Evolutionary conservation across 176 grass and related monocot species (phyloP), one percentile per base, ranked within the genome.

Genomic region (maize (Zea mays)): DNA sequence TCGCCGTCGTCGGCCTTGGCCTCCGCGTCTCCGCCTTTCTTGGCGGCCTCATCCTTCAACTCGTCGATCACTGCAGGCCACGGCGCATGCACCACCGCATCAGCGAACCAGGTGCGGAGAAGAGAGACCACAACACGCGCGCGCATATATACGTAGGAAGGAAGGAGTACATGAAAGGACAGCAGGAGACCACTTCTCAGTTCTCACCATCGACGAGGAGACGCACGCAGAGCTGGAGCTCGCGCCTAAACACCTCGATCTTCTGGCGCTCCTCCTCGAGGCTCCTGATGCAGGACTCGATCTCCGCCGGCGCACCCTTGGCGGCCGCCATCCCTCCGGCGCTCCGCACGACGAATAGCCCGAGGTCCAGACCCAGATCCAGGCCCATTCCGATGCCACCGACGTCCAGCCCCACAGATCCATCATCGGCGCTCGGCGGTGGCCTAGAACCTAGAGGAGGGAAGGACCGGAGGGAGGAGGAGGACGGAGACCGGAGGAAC

Each of bases 11-110:
- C 82, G 1, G 86, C 74, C 11, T 61, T 84, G 12, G 76, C 38
- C 27, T 79, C 87, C 4, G 79, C 72, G 74, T 70, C 86, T 5
- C 41, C 42, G 43, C 54, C 65, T 36, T 72, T 63, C 83, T 80
- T 86, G 10, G 73, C 79, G 10, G 90, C 69, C 84, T 93, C 91
- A 50, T 81, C 79, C 79, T 79, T 93, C 59, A 97, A 78, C 62
- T 87, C 76, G 40, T 90, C 91, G 71, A 97, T 93, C 72, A 93
- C 94, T 97, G 79, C 35, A 73, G 8, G 55, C 7, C 55, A 54
- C 7, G 55, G 55, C 6, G 71, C 20, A 37, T 14, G 56, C 14
- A 47, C 64, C 36, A 58, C 37, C 67, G 17, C 16, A 1, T 79
- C 65, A 82, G 67, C 60, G 4, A 76, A 86, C 12, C 20, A 4